Conservation (phyloP, 78 protist genomes). For the Fonticula alba region DNA sequence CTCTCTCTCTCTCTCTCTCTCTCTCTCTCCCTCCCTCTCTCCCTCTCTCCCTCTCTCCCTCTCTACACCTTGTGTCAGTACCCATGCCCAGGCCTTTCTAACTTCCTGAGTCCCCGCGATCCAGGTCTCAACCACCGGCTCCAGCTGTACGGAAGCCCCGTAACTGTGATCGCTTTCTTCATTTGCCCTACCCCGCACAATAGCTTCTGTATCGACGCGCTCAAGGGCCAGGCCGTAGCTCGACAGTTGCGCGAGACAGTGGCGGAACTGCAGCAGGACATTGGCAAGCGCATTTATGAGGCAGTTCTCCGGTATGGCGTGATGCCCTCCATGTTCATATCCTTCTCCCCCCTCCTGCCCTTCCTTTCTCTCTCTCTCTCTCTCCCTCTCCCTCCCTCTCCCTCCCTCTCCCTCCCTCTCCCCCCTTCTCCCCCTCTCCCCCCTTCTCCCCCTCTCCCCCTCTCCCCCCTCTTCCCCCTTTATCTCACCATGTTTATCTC, state of each 20-base stretch:
- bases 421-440: too few species aligned
- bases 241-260: constrained; percentile 15
- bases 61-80: too few species aligned
- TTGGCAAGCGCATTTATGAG: constrained; percentile 37
- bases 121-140: too few species aligned
- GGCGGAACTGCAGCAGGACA: constrained; percentile 12
- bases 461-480: too few species aligned
- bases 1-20: not conserved
- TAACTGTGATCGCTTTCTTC: constrained; percentile 49
- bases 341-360: not conserved
- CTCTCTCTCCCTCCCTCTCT: not conserved
- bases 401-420: too few species aligned
- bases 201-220: constrained; percentile 50
- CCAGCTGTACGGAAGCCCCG: constrained; percentile 3
- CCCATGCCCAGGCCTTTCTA: too few species aligned
- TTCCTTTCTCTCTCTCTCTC: not conserved
- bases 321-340: not conserved
- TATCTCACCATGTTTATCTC: too few species aligned
- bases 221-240: constrained; percentile 36
- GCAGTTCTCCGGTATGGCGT: constrained; percentile 4
- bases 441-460: not conserved
- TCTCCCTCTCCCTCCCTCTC: too few species aligned
- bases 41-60: not conserved
- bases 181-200: constrained; percentile 40
- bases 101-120: too few species aligned